A percentile compares a stretch with the other conserved stretches of the same genome.
These are phyloP conservation scores for Paracamarosporium sp. DNA, from an alignment of 2,329 filamentous ascomycete species.

Conservation along the genomic window DNA sequence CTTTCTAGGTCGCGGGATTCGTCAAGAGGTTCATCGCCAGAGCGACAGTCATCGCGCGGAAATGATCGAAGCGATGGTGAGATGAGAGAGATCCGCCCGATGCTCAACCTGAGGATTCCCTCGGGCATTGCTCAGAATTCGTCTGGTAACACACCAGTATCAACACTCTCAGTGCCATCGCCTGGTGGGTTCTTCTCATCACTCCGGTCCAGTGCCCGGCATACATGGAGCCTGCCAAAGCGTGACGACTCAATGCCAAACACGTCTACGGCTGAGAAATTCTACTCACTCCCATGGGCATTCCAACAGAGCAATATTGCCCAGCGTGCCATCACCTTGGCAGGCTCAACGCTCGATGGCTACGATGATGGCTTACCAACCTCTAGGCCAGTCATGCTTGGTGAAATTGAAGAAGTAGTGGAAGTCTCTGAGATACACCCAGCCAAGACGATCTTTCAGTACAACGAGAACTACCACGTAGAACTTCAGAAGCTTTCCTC, in stretches of 20 bases:
- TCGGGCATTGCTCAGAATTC: slow-evolving; percentile 37
- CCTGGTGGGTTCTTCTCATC: slow-evolving; percentile 92
- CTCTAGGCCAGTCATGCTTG: slow-evolving; percentile 37
- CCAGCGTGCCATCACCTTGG: slow-evolving; percentile 33
- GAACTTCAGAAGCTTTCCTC: slow-evolving; percentile 75
- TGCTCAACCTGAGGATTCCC: slow-evolving; percentile 47
- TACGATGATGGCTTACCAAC: slow-evolving; percentile 39
- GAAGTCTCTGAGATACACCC: slow-evolving; percentile 64
- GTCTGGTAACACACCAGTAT: slow-evolving; percentile 68
- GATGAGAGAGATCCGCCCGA: slow-evolving; percentile 66
- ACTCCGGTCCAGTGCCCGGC: slow-evolving; percentile 75
- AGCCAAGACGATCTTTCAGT: slow-evolving; percentile 72
- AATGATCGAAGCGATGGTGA: slow-evolving; percentile 61
- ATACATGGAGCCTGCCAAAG: slow-evolving; percentile 75
- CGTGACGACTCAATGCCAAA: slow-evolving; percentile 66
- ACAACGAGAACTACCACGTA: slow-evolving; percentile 76
- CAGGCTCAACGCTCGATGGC: slow-evolving; percentile 43
- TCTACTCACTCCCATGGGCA: slow-evolving; percentile 84
- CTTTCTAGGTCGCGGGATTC: slow-evolving; percentile 54
- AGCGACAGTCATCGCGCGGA: slow-evolving; percentile 35
- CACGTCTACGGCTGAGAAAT: slow-evolving; percentile 89
- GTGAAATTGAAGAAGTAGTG: slow-evolving; percentile 46
- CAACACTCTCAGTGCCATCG: slow-evolving; percentile 85
- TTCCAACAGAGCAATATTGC: slow-evolving; percentile 39
- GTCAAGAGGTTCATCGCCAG: slow-evolving; percentile 24